These are phyloP conservation scores for Nothomitra cinnamomea DNA, from an alignment of 2,329 filamentous ascomycete species.

Conservation along the genomic window DNA sequence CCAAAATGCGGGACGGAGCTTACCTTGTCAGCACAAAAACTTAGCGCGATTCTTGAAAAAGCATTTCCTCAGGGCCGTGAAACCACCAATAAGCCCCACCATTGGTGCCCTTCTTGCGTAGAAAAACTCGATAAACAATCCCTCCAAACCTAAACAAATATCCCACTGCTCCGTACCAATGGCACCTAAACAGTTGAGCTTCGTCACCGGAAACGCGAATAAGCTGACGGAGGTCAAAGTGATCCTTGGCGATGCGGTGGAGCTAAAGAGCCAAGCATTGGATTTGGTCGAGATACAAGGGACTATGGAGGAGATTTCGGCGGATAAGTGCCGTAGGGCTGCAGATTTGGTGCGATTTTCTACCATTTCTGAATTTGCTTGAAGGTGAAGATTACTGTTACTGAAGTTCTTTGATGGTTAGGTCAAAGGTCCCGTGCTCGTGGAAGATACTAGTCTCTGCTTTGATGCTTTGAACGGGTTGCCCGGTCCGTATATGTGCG, in stretches of 20 bases:
- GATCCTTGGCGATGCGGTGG: slow-evolving; percentile 59
- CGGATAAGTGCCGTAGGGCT: slow-evolving; percentile 70
- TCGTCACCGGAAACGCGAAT: slow-evolving; percentile 93
- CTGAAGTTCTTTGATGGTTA: slow-evolving; percentile 20
- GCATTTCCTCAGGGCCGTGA: too few species aligned
- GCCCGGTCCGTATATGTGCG: slow-evolving; percentile 89
- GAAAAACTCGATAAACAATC: too few species aligned
- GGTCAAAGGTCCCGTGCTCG: slow-evolving; percentile 75
- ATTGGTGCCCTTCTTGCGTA: too few species aligned
- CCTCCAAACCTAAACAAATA: neutral
- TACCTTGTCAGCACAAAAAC: too few species aligned
- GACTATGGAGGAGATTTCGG: slow-evolving; percentile 76
- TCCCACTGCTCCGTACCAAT: slow-evolving; percentile 22
- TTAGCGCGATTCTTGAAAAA: too few species aligned
- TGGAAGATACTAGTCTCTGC: slow-evolving; percentile 90
- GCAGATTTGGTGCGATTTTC: slow-evolving; percentile 47
- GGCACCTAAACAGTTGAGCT: slow-evolving; percentile 49
- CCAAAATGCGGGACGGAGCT: too few species aligned
- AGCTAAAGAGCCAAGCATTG: slow-evolving; percentile 55
- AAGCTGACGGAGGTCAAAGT: slow-evolving; percentile 81
- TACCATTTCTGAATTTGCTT: neutral
- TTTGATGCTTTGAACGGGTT: slow-evolving; percentile 83
- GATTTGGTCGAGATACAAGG: slow-evolving; percentile 87
- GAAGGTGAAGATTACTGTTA: slow-evolving; percentile 4
- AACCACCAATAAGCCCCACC: too few species aligned